Evolutionary conservation across 129 eudicot species (phyloP), one percentile per base, ranked within the genome.

Genomic region (Centella asiatica): DNA sequence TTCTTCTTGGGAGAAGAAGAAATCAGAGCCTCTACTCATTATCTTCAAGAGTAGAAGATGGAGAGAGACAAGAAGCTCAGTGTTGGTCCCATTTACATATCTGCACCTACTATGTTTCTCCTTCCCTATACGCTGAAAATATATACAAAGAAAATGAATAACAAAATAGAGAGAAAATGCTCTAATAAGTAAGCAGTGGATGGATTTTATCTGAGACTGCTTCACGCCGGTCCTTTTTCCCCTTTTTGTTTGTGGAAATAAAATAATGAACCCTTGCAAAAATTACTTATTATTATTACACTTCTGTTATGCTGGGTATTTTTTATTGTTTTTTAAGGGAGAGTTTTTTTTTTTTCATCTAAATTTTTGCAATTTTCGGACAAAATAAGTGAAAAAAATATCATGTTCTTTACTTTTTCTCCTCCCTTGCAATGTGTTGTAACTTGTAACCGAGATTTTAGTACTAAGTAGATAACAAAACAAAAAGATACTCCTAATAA

Each of bases 1-100:
- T 67, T 63, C 80, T 77, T 73, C 73, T 60, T 66, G 44, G 14
- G 71, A 69, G 84, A 77, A 84, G 84, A 84, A 62, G 81, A 56
- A 39, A 73, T 63, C 18, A 54, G 57, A 65, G 78, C 52, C 66
- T 75, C 32, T 76, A 72, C 77, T 81, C 94, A 85, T 85, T 85
- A 81, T 81, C 85, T 70, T 73, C 47, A 51, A 52, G 73, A 68
- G 47, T 24, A 70, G 64, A 74, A 65, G 56, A 55, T 40, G 75
- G 60, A 24, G 54, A 47, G 49, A 56, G 57, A 44, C 45, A 48
- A 63, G 60, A 48, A 72, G 65, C 64, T 72, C 55, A 62, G 40
- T 72, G 77, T 68, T 68, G 58, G 74, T 57, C 74, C 68, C 77
- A 75, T 45, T 51, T 64, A 72, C 69, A 65, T 78, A 65, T 69